These are phyloP conservation scores for Neurospora tetraspora DNA, from an alignment of 495 filamentous ascomycete species.

Conservation along the genomic window DNA sequence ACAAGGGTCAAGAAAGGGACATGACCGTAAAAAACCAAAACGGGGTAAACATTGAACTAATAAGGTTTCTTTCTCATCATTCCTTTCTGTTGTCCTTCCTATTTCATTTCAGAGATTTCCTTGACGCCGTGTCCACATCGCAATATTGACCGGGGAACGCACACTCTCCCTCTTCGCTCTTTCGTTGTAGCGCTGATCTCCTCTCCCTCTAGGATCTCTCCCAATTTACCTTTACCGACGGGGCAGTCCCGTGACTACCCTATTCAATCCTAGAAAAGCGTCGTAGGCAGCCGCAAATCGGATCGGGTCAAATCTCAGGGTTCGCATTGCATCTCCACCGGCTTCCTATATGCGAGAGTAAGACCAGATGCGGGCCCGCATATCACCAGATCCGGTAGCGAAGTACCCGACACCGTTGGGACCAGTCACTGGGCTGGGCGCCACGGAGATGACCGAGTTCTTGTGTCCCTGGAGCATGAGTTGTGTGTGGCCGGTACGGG, in stretches of 20 bases:
- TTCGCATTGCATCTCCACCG: neutral
- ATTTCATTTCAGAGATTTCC: neutral
- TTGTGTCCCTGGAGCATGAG: conserved; percentile 92
- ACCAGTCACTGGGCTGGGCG: conserved; percentile 74
- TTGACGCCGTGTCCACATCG: neutral
- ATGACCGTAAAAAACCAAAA: neutral
- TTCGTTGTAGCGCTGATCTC: neutral
- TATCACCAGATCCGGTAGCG: conserved; percentile 83
- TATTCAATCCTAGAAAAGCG: neutral
- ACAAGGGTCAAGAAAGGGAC: neutral
- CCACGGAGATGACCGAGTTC: conserved; percentile 86
- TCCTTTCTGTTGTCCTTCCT: neutral
- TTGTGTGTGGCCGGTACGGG: conserved; percentile 74
- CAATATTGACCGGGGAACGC: neutral
- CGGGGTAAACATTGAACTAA: neutral
- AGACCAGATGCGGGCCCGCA: conserved; percentile 85
- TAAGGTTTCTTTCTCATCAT: neutral
- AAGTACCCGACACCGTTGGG: conserved; percentile 62
- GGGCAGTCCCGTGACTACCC: neutral
- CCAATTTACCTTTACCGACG: neutral
- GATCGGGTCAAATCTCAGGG: neutral
- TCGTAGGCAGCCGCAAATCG: neutral
- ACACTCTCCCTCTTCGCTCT: neutral
- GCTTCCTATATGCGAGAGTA: conserved; percentile 31
- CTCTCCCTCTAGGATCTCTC: neutral